Conservation (phyloP, 164 flowering plant species). For the Malania oleifera region DNA sequence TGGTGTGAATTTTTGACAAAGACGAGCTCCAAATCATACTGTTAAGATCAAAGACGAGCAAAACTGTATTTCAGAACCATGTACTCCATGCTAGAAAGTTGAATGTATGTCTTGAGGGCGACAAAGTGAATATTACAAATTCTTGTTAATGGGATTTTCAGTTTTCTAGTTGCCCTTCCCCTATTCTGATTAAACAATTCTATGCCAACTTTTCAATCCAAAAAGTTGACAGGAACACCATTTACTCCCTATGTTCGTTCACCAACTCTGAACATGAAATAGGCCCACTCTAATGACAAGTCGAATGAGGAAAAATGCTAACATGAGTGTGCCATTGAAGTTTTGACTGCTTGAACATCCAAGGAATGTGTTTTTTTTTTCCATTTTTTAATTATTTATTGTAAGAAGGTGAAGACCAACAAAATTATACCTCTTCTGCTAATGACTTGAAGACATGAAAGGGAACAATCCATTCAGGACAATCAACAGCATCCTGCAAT, state of each 20-base stretch:
- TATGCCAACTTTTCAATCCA: background rate
- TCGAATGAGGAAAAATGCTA: background rate
- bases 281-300: background rate
- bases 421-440: constrained; percentile 76
- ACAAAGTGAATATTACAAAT: too few species aligned
- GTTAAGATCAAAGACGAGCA: constrained; percentile 18
- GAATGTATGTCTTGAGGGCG: too few species aligned
- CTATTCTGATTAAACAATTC: too few species aligned
- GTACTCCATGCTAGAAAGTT: background rate
- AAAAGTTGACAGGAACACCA: background rate
- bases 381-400: too few species aligned
- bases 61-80: background rate
- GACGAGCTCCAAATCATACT: constrained; percentile 90
- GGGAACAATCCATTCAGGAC: constrained; percentile 98
- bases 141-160: too few species aligned
- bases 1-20: constrained; percentile 85
- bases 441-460: constrained; percentile 74
- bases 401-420: background rate
- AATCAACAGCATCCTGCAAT: constrained; percentile 96
- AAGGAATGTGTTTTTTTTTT: too few species aligned
- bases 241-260: background rate
- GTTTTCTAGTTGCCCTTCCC: too few species aligned
- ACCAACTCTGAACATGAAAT: too few species aligned
- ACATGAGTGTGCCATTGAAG: background rate
- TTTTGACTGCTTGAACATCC: constrained; percentile 1